Evolutionary conservation across 306 rosid species (phyloP), one percentile per base, ranked within the genome.

Genomic region (Trichosanthes cucumerina): DNA sequence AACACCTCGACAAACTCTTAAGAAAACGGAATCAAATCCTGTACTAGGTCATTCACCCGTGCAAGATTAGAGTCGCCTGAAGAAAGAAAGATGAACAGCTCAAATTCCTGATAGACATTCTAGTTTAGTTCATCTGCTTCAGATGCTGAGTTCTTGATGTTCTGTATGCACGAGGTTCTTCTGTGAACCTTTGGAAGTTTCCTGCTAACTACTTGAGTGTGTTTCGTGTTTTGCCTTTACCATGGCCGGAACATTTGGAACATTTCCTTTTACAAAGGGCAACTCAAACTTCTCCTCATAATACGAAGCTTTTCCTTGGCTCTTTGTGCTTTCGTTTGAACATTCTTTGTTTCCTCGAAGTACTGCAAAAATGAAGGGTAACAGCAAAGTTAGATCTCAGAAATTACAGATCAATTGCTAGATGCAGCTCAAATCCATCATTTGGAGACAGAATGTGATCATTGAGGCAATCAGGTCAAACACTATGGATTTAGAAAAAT

Each of bases 201-300:
- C 7, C 18, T 19, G 75, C 75, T 69, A 69, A 23, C 75, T 39
- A 69, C 75, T 69, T 10, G 8, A 69, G 54, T 69, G 33, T 14
- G 38, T 39, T 38, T 13, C 33, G 4, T 23, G 75, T 69, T 69
- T 26, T 59, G 23, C 31, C 38, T 24, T 24, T 14, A 44, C 14
- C 57, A 24, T 24, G 38, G 7, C 23, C 7, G 34, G 31, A 4
- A 58, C 11, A 33, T 38, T 14, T 57, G 70, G 70, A 77, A 7
- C 54, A 5, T 76, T 13, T 74, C 49, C 76, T 63, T 49, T 91
- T 87, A 93, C 75, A 87, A 19, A 78, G 85, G 83, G 78, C 90
- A 84, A 47, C 98, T 94, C 49, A 62, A 76, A 23, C 82, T 87
- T 86, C 97, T 94, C 81, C 89, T 88, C 82, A 92, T 54, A 1